Evolutionary conservation across 169 alveolate genomes (phyloP).

Genomic region (Plasmodium blacklocki): DNA sequence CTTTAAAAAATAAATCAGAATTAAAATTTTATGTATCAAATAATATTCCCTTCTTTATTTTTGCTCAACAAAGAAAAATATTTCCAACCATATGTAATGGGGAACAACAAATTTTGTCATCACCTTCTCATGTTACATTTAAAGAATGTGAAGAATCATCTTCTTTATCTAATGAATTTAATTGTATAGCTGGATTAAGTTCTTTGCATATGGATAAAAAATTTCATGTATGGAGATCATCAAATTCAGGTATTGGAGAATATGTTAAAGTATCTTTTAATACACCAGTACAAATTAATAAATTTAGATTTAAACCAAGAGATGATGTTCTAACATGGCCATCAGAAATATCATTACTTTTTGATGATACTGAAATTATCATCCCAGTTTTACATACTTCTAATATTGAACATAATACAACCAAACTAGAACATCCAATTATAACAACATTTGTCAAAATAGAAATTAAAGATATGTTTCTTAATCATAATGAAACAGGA

Average conservation of each 20-base stretch:
- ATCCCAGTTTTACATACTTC: constrained; percentile 82
- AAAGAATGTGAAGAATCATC: constrained; percentile 50
- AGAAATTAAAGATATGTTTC: constrained; percentile 78
- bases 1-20: constrained; percentile 19
- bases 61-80: constrained; percentile 33
- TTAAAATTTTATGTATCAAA: constrained; percentile 21
- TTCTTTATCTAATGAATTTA: constrained; percentile 61
- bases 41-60: constrained; percentile 40
- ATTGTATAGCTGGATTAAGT: constrained; percentile 78
- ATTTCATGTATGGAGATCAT: constrained; percentile 78
- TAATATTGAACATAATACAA: constrained; percentile 73
- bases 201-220: constrained; percentile 79
- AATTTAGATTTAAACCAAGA: constrained; percentile 79
- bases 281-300: constrained; percentile 79
- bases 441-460: constrained; percentile 75
- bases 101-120: constrained; percentile 34
- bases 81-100: constrained; percentile 52
- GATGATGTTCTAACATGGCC: constrained; percentile 84
- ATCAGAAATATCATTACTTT: constrained; percentile 78
- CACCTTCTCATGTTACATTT: constrained; percentile 10
- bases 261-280: constrained; percentile 77
- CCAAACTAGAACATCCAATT: constrained; percentile 78
- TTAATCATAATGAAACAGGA: constrained; percentile 76
- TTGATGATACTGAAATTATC: constrained; percentile 77
- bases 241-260: constrained; percentile 77